Conservation (phyloP, 768 basidiomycete species). For the Ramaria rubella region DNA sequence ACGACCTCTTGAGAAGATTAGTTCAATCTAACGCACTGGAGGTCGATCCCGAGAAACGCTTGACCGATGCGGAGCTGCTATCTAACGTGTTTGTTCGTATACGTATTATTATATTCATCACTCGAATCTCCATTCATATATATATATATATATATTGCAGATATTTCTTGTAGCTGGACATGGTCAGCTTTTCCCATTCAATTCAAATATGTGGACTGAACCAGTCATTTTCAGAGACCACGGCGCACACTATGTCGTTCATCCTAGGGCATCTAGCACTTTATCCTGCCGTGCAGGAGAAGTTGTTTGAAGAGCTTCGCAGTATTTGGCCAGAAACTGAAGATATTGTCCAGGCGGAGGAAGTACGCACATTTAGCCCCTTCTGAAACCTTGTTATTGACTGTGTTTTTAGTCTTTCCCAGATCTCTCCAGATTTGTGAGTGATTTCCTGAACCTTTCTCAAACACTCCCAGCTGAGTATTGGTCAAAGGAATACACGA, state of each 20-base stretch:
- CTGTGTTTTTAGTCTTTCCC: constrained; percentile 32
- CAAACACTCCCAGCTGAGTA: neutral
- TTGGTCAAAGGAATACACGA: constrained; percentile 33
- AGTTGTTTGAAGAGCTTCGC: constrained; percentile 35
- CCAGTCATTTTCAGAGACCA: constrained; percentile 33
- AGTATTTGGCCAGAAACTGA: constrained; percentile 33
- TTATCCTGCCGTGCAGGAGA: constrained; percentile 43
- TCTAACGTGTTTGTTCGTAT: constrained; percentile 43
- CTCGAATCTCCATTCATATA: neutral
- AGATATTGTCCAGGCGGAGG: constrained; percentile 12
- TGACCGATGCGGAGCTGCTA: constrained; percentile 41
- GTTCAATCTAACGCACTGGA: constrained; percentile 42
- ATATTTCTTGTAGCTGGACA: constrained; percentile 45
- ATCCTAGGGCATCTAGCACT: constrained; percentile 40
- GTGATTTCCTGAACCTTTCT: neutral
- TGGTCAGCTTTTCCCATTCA: constrained; percentile 24
- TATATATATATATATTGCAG: constrained; percentile 24
- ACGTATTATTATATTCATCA: neutral
- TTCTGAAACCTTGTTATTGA: neutral
- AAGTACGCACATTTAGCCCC: constrained; percentile 21
- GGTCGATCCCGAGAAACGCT: constrained; percentile 22
- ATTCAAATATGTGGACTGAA: neutral
- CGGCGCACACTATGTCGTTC: constrained; percentile 40
- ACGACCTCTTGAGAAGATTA: constrained; percentile 38
- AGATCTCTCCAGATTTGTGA: constrained; percentile 32